These are phyloP conservation scores for Lentinula sp. DNA, from an alignment of 768 basidiomycete genomes.

Conservation along the genomic window DNA sequence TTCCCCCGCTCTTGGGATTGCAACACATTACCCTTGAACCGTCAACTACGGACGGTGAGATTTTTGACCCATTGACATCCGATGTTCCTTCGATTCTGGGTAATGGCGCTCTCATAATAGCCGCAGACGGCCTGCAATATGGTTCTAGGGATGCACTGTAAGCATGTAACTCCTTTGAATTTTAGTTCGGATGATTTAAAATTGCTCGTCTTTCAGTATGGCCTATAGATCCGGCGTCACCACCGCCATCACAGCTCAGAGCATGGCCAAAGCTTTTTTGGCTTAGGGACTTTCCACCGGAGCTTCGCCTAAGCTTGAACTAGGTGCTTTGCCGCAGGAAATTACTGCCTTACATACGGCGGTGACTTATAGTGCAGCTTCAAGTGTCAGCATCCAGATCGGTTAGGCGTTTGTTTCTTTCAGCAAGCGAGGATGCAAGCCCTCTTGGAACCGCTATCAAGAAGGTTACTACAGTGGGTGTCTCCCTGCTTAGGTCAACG, in stretches of 20 bases:
- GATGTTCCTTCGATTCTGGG: constrained; percentile 35
- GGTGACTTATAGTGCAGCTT: constrained; percentile 24
- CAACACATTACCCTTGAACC: constrained; percentile 61
- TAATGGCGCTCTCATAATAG: constrained; percentile 42
- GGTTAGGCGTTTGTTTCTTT: constrained; percentile 37
- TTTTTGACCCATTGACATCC: constrained; percentile 42
- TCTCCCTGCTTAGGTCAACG: background rate
- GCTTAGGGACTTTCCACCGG: constrained; percentile 55
- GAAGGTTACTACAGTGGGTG: constrained; percentile 17
- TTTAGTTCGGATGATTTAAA: background rate
- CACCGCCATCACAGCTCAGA: constrained; percentile 51
- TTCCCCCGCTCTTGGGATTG: constrained; percentile 57
- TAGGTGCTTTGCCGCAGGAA: constrained; percentile 60
- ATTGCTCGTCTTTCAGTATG: constrained; percentile 32
- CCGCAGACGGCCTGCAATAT: constrained; percentile 59
- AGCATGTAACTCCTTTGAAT: constrained; percentile 14
- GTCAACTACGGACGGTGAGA: constrained; percentile 61
- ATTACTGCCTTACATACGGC: constrained; percentile 61
- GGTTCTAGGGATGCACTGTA: constrained; percentile 44
- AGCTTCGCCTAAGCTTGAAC: constrained; percentile 50
- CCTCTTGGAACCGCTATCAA: background rate
- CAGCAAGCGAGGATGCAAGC: constrained; percentile 14
- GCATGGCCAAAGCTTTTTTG: constrained; percentile 42
- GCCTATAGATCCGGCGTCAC: constrained; percentile 76
- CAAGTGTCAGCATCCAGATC: constrained; percentile 61